Base-by-base conservation (phyloP, 306 rosid genomes). In the Amphicarpaea edgeworthii region DNA sequence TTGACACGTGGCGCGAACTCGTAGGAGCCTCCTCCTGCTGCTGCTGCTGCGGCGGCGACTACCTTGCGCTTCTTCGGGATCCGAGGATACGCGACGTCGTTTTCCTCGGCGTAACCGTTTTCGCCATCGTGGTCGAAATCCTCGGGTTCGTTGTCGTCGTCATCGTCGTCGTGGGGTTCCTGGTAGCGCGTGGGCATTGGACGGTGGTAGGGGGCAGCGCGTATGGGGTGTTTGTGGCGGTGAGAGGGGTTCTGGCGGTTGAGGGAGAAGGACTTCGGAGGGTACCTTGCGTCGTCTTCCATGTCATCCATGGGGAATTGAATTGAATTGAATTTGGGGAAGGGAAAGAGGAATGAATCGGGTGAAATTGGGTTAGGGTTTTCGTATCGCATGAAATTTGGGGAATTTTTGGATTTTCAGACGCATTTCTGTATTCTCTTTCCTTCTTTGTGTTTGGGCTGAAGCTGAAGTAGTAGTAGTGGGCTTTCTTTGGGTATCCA, bases 21-120 rank as follows among this genome's bases (percentile, higher is more conserved):
- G 45, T 85, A 92, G 38, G 66, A 59, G 1, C 40, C 14, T 59
- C 21, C 42, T 0, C 2, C 64, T 1, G 2, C 42, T 0, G 12
- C 64, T 0, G 6, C 64, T 1, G 2, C 42, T 0, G 12, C 64
- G 0, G 6, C 28, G 4, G 11, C 9, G 2, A 59, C 38, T 72
- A 82, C 81, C 68, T 80, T 90, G 58, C 87, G 79, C 87, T 87
- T 90, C 84, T 85, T 91, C 24, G 89, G 84, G 40, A 38, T 85
- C 70, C 86, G 79, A 1, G 63, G 34, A n/a, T 75, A 87, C 12
- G 60, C 93, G 0, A 65, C 87, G 1, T 76, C 83, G 16, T 58
- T 50, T 16, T 76, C 80, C 23, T 59, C 80, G 16, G 30, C 58
- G 26, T 70, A 70, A 2, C 85, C 85, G 73, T 77, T 83, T 23